phyloP scores from a whole-genome alignment of 2,329 filamentous ascomycete genomes.

The Catunica adiposa region DNA sequence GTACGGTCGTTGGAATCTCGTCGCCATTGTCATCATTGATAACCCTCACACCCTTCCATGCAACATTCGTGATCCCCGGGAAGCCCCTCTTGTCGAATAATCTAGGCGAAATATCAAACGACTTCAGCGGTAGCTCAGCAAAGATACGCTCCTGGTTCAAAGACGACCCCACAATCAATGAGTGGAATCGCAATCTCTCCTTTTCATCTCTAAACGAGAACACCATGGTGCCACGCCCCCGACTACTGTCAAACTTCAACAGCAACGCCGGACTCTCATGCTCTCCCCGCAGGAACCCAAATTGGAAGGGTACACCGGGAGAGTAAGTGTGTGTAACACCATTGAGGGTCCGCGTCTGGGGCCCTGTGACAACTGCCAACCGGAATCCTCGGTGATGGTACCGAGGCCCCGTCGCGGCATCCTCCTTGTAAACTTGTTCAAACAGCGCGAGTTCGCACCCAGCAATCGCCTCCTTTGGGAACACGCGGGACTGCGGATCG shows the following conservation, averaged over 20 bases:
- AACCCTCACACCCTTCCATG: conserved; percentile 52
- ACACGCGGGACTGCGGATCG: conserved; percentile 49
- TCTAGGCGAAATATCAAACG: conserved; percentile 43
- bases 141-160: conserved; percentile 53
- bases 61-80: conserved; percentile 32
- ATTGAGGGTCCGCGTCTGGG: conserved; percentile 60
- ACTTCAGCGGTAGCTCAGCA: conserved; percentile 49
- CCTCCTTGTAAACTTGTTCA: conserved; percentile 50
- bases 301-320: conserved; percentile 52
- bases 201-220: conserved; percentile 60
- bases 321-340: conserved; percentile 55
- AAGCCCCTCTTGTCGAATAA: conserved; percentile 34
- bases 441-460: conserved; percentile 61
- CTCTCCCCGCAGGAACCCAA: conserved; percentile 59
- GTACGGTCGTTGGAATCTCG: conserved; percentile 47
- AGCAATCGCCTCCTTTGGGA: conserved; percentile 57
- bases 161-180: conserved; percentile 55
- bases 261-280: conserved; percentile 52
- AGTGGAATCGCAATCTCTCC: conserved; percentile 55
- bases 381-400: conserved; percentile 65
- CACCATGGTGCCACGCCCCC: conserved; percentile 53
- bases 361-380: conserved; percentile 59
- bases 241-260: conserved; percentile 51
- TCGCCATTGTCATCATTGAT: conserved; percentile 54
- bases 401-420: conserved; percentile 55